Evolutionary conservation across 495 filamentous ascomycete genomes (phyloP).

Genomic region (Cudoniella acicularis): DNA sequence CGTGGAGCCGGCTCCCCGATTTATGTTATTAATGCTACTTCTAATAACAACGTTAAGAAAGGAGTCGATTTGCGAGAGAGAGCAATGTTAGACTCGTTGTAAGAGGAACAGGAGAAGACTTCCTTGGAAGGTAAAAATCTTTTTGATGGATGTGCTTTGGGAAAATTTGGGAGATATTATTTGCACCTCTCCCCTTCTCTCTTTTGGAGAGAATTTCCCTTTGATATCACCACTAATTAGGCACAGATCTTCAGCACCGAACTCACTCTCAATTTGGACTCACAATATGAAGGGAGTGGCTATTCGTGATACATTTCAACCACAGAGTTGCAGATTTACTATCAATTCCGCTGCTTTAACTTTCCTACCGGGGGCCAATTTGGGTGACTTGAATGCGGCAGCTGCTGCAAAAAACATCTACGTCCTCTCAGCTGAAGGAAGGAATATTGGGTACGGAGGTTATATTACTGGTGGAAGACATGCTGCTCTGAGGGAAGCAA

Average conservation of each 20-base stretch:
- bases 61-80: conserved; percentile 37
- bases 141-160: background rate
- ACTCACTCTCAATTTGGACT: conserved; percentile 50
- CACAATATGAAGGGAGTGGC: conserved; percentile 39
- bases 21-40: conserved; percentile 43
- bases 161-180: background rate
- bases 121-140: conserved; percentile 41
- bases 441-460: conserved; percentile 39
- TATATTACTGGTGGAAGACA: conserved; percentile 61
- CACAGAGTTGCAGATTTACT: conserved; percentile 29
- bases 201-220: too few species aligned
- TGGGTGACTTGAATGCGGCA: conserved; percentile 20
- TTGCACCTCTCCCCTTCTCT: background rate
- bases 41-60: conserved; percentile 33
- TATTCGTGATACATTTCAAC: conserved; percentile 34
- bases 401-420: background rate
- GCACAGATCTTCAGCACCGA: conserved; percentile 27
- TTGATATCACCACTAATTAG: too few species aligned
- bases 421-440: conserved; percentile 7
- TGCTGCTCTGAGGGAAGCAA: conserved; percentile 37
- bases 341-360: conserved; percentile 35
- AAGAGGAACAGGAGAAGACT: conserved; percentile 59
- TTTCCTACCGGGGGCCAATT: conserved; percentile 31
- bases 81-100: conserved; percentile 58
- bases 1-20: conserved; percentile 37